These are phyloP conservation scores for Odontarrhena argentea DNA, from an alignment of 345 rosid genomes.

Conservation along the genomic window DNA sequence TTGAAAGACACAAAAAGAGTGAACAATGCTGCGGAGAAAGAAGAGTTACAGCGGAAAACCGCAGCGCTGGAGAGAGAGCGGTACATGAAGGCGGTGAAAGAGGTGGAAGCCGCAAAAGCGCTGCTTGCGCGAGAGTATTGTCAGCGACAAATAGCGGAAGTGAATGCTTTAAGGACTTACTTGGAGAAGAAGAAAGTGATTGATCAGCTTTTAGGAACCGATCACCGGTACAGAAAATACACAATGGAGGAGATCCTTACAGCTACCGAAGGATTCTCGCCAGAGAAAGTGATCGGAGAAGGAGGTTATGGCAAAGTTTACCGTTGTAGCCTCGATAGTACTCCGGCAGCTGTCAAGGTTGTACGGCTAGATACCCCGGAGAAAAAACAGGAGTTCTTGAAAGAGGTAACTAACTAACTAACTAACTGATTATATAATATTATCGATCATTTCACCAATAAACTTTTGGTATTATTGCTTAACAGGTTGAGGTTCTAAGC, in stretches of 20 bases:
- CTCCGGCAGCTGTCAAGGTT: constrained; percentile 86
- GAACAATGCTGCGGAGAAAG: constrained; percentile 63
- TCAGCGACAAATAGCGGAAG: constrained; percentile 70
- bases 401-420: constrained; percentile 56
- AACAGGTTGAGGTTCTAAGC: constrained; percentile 83
- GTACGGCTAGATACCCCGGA: constrained; percentile 54
- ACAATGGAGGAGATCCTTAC: constrained; percentile 56
- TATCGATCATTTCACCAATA: too few species aligned
- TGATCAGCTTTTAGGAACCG: constrained; percentile 57
- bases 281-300: constrained; percentile 67
- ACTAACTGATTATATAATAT: too few species aligned
- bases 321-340: constrained; percentile 70
- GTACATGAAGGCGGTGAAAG: constrained; percentile 61
- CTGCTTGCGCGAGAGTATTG: constrained; percentile 62
- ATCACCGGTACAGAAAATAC: constrained; percentile 72
- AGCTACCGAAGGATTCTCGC: constrained; percentile 70
- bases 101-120: constrained; percentile 67
- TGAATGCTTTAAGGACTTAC: constrained; percentile 61
- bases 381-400: constrained; percentile 76
- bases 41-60: constrained; percentile 57
- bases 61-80: constrained; percentile 68
- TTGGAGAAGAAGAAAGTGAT: constrained; percentile 66
- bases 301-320: constrained; percentile 91
- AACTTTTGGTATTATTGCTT: constrained; percentile 13
- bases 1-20: constrained; percentile 57